A percentile compares a stretch with the other conserved stretches of the same genome.
phyloP scores from a whole-genome alignment of 768 basidiomycete species.

The Russula virescens region DNA sequence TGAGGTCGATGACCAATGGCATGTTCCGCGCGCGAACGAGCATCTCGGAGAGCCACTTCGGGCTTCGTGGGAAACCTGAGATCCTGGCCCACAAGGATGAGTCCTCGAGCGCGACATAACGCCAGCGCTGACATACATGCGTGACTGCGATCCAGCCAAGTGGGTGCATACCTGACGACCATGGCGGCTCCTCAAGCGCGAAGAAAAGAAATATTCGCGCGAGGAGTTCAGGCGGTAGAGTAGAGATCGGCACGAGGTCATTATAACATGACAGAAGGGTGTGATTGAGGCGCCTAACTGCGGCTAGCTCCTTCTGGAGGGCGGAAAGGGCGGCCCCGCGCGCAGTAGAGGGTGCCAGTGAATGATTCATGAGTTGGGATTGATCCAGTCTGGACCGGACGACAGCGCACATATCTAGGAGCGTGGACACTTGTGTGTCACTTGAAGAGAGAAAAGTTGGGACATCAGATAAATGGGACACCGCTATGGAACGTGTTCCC shows the following conservation, averaged over 20 bases:
- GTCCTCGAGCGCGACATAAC: constrained; percentile 12
- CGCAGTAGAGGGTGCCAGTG: too few species aligned
- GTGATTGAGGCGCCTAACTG: neutral
- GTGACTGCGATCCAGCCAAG: neutral
- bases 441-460: neutral
- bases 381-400: neutral
- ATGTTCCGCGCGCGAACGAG: neutral
- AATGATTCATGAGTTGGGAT: neutral
- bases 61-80: neutral
- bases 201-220: constrained; percentile 7
- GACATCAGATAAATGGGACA: neutral
- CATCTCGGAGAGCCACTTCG: neutral
- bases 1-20: neutral
- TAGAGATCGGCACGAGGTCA: constrained; percentile 2
- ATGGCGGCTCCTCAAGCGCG: neutral
- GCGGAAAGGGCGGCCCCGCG: neutral
- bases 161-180: neutral
- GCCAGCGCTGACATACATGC: constrained; percentile 21
- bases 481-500: neutral
- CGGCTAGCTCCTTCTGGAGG: constrained; percentile 3
- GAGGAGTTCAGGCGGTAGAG: constrained; percentile 18
- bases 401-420: neutral
- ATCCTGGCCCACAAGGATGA: constrained; percentile 10
- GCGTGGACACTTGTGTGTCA: neutral
- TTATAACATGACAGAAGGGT: constrained; percentile 8